Evolutionary conservation across 768 basidiomycete genomes (phyloP).

Genomic region (Lactifluus rugatus): DNA sequence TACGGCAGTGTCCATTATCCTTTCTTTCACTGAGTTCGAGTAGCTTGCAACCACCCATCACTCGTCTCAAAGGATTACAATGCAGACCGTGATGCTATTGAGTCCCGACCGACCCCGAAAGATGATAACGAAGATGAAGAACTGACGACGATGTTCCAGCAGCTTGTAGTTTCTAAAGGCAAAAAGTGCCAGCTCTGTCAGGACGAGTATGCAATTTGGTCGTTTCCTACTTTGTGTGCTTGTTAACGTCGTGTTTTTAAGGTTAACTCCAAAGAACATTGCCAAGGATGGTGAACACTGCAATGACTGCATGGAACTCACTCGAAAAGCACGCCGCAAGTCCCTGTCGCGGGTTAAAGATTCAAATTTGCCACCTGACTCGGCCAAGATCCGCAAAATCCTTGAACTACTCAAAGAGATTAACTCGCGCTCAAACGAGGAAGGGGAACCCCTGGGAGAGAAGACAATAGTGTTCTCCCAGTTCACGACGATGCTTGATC

Average conservation of each 20-base stretch:
- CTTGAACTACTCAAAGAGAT: constrained; percentile 62
- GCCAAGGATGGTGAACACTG: constrained; percentile 44
- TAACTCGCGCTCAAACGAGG: constrained; percentile 41
- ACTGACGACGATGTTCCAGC: constrained; percentile 62
- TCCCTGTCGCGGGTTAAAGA: constrained; percentile 22
- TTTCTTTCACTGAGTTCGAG: neutral
- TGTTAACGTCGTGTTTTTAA: constrained; percentile 20
- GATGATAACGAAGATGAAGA: constrained; percentile 53
- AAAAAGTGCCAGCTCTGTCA: constrained; percentile 78
- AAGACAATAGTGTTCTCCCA: constrained; percentile 98
- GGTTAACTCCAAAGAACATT: constrained; percentile 31
- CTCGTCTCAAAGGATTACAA: constrained; percentile 71
- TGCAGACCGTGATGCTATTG: constrained; percentile 66
- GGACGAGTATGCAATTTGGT: constrained; percentile 39
- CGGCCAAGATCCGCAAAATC: constrained; percentile 83
- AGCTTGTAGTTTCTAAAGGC: constrained; percentile 47
- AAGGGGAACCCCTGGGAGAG: constrained; percentile 33
- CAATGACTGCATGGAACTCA: constrained; percentile 46
- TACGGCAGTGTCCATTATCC: neutral
- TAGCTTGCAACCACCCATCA: constrained; percentile 86
- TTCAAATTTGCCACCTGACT: constrained; percentile 50
- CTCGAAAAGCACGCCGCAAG: constrained; percentile 37
- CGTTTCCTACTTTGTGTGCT: neutral
- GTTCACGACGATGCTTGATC: constrained; percentile 78
- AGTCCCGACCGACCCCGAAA: constrained; percentile 46